Evolutionary conservation across 2,329 filamentous ascomycete genomes (phyloP), one percentile per base, ranked within the genome.

Genomic region (Aspergillus aculeatus): DNA sequence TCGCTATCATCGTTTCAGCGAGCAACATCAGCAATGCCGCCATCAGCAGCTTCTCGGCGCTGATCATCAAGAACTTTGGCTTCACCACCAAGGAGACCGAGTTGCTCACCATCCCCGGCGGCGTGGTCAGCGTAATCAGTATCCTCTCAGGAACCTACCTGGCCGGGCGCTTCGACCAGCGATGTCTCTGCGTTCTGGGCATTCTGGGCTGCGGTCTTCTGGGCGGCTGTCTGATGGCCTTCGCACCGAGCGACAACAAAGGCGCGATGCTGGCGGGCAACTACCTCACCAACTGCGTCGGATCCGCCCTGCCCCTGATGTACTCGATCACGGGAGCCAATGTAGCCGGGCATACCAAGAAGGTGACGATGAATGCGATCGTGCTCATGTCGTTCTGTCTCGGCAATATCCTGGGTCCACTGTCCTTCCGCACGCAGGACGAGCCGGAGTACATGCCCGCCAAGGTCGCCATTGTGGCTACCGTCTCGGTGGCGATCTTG

Each of bases 321-420:
- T 75, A 77, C 32, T 74, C 74, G 1, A 72, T 76, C 60, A 76
- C 79, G 16, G 75, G 77, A 0, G 75, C 71, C 16, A 83, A 83
- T 58, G 71, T 78, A 2, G 78, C 77, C 5, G 80, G 80, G 0
- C 79, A 83, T 57, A 80, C 80, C 2, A 83, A 83, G 70, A 82
- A 82, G 60, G 77, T 80, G 24, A 80, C 79, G 1, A 75, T 79
- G 51, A 81, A 80, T 47, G 80, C 79, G 0, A 64, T 82, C n/a
- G 68, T 78, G 9, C 70, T 81, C 10, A 73, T 81, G 56, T 69
- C 73, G 2, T 81, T 78, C 65, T 75, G 73, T 38, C 67, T 78
- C 7, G 78, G 76, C 2, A 80, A 80, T 62, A 79, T 81, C 54
- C 68, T 81, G 5, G 78, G 77, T 0, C 78, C 79, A 19, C 72